Conservation (phyloP, 768 basidiomycete genomes). For the Kockovaella imperatae region DNA sequence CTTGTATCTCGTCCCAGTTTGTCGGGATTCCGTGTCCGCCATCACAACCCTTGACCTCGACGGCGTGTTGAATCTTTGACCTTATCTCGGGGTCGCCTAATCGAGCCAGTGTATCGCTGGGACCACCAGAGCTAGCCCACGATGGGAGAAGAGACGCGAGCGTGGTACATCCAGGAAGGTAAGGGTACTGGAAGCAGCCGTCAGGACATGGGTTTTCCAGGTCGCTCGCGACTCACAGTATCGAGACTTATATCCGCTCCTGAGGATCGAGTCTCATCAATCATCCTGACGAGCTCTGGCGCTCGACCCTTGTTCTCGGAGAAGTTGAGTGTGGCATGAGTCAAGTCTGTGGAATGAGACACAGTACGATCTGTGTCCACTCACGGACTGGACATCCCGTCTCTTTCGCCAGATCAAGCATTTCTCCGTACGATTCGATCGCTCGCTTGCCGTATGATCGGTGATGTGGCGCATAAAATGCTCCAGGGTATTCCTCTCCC, state of each 20-base stretch:
- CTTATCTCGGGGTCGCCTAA: constrained; percentile 19
- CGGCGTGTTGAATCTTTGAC: constrained; percentile 30
- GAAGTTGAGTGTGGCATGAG: constrained; percentile 43
- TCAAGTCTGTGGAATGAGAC: constrained; percentile 23
- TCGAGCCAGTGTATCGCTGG: constrained; percentile 25
- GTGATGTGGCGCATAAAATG: constrained; percentile 42
- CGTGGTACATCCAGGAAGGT: constrained; percentile 39
- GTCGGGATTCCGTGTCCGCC: constrained; percentile 41
- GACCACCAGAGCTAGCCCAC: constrained; percentile 38
- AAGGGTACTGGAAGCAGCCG: no score
- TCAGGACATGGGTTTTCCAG: no score
- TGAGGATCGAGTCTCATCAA: constrained; percentile 19
- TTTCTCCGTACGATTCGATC: constrained; percentile 36
- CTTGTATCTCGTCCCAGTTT: constrained; percentile 36
- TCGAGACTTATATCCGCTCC: constrained; percentile 37
- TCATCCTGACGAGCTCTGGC: constrained; percentile 26
- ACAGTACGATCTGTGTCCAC: constrained; percentile 3
- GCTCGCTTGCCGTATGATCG: constrained; percentile 36
- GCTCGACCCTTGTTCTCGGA: constrained; percentile 36
- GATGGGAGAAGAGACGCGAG: constrained; percentile 34
- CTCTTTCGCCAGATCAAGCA: constrained; percentile 28
- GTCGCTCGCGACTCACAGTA: no score
- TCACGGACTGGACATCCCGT: constrained; percentile 38
- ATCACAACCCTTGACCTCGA: constrained; percentile 38
- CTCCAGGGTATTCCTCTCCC: constrained; percentile 24